Evolutionary conservation across 225 moss, liverwort and hornwort genomes (phyloP), one percentile per base, ranked within the genome.

Genomic region (Marchantia polymorpha): DNA sequence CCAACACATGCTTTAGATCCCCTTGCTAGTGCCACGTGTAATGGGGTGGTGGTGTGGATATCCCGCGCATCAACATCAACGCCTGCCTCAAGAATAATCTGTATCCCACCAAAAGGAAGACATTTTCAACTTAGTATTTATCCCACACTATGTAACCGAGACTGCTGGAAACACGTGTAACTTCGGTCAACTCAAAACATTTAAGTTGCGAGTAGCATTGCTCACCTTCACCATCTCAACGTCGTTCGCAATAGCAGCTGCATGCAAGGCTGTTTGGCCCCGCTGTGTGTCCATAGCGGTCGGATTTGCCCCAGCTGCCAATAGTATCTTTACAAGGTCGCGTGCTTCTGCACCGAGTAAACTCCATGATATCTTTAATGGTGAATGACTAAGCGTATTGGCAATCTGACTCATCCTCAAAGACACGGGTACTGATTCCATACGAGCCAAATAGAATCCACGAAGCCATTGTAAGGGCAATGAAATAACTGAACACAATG

Each of bases 191-290:
- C 9, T 27, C 25, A 31, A 61, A 61, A 61, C 49, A n/a, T 71
- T 69, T 69, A 16, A 29, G 8, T 49, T 49, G 22, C 71, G 10
- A 11, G 23, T 61, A 20, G 69, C 16, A 31, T 27, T 60, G 29
- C 80, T 77, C 31, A 88, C 88, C 83, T 85, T 88, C 46, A 88
- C 85, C 88, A 88, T 88, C 83, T 88, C 85, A 47, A 83, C 77
- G 78, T 88, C 88, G 83, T 88, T 88, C 12, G 85, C 85, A 83
- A 88, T 85, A 75, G 85, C 83, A 65, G 88, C 88, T 23, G 88
- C 88, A 85, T 88, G 88, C 52, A 88, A 70, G 17, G 88, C 83
- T 74, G 88, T 88, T 83, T 88, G 88, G 77, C 88, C 88, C 30
- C 85, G 85, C 60, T 83, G 85, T 58, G 80, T 81, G 69, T 88